These are phyloP conservation scores for Nyssa sinensis DNA, from an alignment of 148 eudicot genomes.

Conservation along the genomic window DNA sequence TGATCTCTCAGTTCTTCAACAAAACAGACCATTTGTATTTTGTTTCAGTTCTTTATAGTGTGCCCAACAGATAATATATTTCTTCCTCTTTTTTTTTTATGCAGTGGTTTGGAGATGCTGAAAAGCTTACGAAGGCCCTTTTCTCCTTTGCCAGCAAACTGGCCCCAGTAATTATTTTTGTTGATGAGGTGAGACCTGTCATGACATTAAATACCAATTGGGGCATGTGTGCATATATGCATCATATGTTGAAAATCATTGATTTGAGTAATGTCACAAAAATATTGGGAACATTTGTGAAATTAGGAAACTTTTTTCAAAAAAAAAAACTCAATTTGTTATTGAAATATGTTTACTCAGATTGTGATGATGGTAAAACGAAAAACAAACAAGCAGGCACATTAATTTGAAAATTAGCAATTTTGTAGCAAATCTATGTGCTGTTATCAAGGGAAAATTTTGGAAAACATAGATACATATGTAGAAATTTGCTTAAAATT, in stretches of 20 bases:
- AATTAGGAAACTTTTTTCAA: too few species aligned
- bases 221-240: background rate
- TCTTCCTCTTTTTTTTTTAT: slow-evolving; percentile 9
- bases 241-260: background rate
- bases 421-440: too few species aligned
- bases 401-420: too few species aligned
- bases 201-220: background rate
- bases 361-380: too few species aligned
- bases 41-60: background rate
- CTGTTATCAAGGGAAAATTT: too few species aligned
- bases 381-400: too few species aligned
- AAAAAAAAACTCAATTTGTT: too few species aligned
- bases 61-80: background rate
- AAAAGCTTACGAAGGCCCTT: slow-evolving; percentile 93
- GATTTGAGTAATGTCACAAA: too few species aligned
- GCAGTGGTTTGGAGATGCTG: slow-evolving; percentile 99
- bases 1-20: background rate
- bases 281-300: too few species aligned
- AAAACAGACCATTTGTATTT: background rate
- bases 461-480: too few species aligned
- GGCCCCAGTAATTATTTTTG: slow-evolving; percentile 94
- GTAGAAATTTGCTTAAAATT: background rate
- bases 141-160: slow-evolving; percentile 97
- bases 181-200: slow-evolving; percentile 83
- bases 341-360: too few species aligned